Evolutionary conservation across 495 filamentous ascomycete species (phyloP), one percentile per base, ranked within the genome.

Genomic region (Extremus antarcticus): DNA sequence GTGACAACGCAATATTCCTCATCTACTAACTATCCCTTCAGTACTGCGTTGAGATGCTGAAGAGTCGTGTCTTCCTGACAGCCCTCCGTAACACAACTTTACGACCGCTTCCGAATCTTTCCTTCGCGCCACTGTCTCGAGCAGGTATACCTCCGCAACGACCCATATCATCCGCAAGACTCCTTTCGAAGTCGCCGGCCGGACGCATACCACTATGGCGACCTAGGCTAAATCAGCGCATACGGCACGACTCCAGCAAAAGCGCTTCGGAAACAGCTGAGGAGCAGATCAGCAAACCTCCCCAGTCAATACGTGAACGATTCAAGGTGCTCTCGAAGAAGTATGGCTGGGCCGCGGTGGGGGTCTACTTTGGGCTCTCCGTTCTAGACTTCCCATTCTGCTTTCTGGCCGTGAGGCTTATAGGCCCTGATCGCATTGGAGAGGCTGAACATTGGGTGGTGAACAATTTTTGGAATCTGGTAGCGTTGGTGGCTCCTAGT

Each of bases 331-430:
- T 97, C n/a, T 88, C 86, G 0, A 78, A 84, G 41, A 94, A 96
- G 70, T 99, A 99, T 67, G 92, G 92, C 39, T 96, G 90, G 87
- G 78, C 86, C 10, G 90, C 90, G 1, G 67, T 94, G n/a, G 90
- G 91, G 8, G 86, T 99, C 1, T 99, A 99, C 70, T 68, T 95
- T 9, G 70, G 70, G 0, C 72, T 99, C 38, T 88, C 84, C 0
- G 86, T 86, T 13, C 72, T 96, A 56, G 92, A 99, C 64, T 95
- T 97, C 60, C 92, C 92, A 0, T 87, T 99, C 65, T 96, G 90
- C 69, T 99, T 95, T 68, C 69, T 91, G 22, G 79, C 88, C 1
- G 92, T 99, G 19, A 78, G 85, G 19, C 74, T 78, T 39, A 74
- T 97, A 2, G 92, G 92, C 19, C 86, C 84, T 0, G 92, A 99